Base-by-base conservation (phyloP, 75 land plant genomes). In the Adiantum capillusveneris region DNA sequence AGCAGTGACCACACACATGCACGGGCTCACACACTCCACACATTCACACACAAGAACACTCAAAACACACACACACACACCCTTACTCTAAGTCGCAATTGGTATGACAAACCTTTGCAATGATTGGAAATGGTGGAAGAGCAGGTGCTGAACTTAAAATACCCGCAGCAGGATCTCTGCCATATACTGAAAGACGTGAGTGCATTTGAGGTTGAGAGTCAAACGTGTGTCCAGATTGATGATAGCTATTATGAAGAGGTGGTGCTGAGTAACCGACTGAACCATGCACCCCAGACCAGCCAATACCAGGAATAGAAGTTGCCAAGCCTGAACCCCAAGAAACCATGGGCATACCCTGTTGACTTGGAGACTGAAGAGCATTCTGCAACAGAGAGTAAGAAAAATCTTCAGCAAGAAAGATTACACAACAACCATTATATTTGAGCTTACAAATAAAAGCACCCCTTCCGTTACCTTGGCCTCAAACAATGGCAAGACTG, bases 401-500 rank as follows among this genome's bases (percentile, higher is more conserved):
- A 34, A 34, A 34, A 3, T 9, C 37, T 34, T 3, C 3, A 34
- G 37, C 37, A 34, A 9, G 9, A 9, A 5, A 9, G 37, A 34
- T 5, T 34, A 5, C 7, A 34, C 37, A 34, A 6, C 25, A 26
- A 27, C 21, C 28, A 3, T 46, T 14, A 28, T 44, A 72, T 92
- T 84, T 73, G n/a, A n/a, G n/a, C n/a, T n/a, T n/a, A n/a, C n/a
- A n/a, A n/a, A n/a, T n/a, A n/a, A n/a, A n/a, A n/a, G n/a, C n/a
- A n/a, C n/a, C n/a, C n/a, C n/a, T n/a, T n/a, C n/a, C n/a, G n/a
- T n/a, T n/a, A 92, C 97, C 52, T 21, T 71, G 54, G 70, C 74
- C 44, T 92, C 97, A 74, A 92, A 92, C 51, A 89, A 64, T 16
- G 90, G 90, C 56, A 92, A 65, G 52, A 92, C 74, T 31, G 77